These are phyloP conservation scores for Davidsoniella neocaledoniae DNA, from an alignment of 2,329 filamentous ascomycete species.

Conservation along the genomic window DNA sequence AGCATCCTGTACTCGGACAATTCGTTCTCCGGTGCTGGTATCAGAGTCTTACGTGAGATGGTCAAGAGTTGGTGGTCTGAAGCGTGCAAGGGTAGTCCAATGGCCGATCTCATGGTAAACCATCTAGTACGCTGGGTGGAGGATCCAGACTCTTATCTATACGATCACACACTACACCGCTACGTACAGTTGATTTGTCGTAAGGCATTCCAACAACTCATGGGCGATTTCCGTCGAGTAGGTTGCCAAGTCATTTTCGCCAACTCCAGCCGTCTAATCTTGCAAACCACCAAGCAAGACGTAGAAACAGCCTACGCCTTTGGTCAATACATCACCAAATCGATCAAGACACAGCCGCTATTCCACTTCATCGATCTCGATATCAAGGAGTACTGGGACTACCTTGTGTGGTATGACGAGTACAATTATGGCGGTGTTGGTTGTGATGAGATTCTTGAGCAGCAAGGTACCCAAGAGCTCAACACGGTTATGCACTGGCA, in stretches of 20 bases:
- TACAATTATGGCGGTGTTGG: constrained; percentile 97
- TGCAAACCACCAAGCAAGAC: constrained; percentile 93
- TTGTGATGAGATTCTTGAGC: constrained; percentile 62
- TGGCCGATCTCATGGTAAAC: constrained; percentile 96
- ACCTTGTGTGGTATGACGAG: constrained; percentile 96
- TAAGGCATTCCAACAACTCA: constrained; percentile 91
- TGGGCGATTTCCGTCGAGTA: constrained; percentile 89
- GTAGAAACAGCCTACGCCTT: constrained; percentile 95
- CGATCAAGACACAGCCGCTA: constrained; percentile 83
- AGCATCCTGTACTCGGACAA: constrained; percentile 24
- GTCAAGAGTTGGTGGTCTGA: constrained; percentile 98
- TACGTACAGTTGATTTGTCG: constrained; percentile 98
- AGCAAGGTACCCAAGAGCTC: constrained; percentile 51
- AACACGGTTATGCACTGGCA: constrained; percentile 99
- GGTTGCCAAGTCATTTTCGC: constrained; percentile 95
- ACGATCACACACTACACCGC: constrained; percentile 85
- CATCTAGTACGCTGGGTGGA: constrained; percentile 96
- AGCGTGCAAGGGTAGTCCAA: constrained; percentile 72
- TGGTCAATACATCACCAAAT: constrained; percentile 93
- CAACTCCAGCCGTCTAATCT: constrained; percentile 68
- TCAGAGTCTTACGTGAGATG: constrained; percentile 88
- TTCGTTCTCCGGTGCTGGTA: constrained; percentile 81
- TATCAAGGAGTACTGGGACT: constrained; percentile 99
- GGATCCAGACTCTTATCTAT: constrained; percentile 81
- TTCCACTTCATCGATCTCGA: constrained; percentile 97